Conservation (phyloP, 1,284 basidiomycete genomes). For the Amylostereum chailletii region DNA sequence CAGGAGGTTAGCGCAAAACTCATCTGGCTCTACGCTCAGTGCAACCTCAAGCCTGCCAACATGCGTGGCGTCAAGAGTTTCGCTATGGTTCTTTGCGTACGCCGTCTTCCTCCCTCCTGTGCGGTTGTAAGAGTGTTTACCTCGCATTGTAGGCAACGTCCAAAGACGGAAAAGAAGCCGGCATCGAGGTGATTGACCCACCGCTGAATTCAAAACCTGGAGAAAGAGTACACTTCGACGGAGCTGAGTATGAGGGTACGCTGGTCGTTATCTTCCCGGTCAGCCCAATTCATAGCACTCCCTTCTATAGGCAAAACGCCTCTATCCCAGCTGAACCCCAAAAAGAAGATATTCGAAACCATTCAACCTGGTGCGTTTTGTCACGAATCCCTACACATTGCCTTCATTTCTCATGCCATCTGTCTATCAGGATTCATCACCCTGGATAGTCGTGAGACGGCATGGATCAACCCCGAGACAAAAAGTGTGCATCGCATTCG, state of each 20-base stretch:
- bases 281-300: background rate
- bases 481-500: slow-evolving; percentile 77
- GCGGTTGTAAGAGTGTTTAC: background rate
- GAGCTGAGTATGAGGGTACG: slow-evolving; percentile 69
- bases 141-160: slow-evolving; percentile 60
- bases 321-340: slow-evolving; percentile 83
- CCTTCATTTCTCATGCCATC: background rate
- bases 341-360: slow-evolving; percentile 96
- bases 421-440: slow-evolving; percentile 70
- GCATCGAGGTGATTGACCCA: slow-evolving; percentile 87
- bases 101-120: slow-evolving; percentile 16
- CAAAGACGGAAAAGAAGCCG: slow-evolving; percentile 81
- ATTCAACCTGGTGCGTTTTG: slow-evolving; percentile 68
- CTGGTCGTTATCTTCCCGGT: slow-evolving; percentile 16
- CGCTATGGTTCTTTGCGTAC: slow-evolving; percentile 90
- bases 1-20: slow-evolving; percentile 1
- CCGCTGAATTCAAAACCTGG: slow-evolving; percentile 84
- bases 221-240: slow-evolving; percentile 91
- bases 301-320: slow-evolving; percentile 53
- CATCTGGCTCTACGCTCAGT: slow-evolving; percentile 31
- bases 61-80: slow-evolving; percentile 97
- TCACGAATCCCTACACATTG: background rate
- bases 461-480: slow-evolving; percentile 85
- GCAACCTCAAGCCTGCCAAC: slow-evolving; percentile 90
- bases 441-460: slow-evolving; percentile 77